Base-by-base conservation (phyloP, 805 yeast genomes). In the Lipomyces japonicus region DNA sequence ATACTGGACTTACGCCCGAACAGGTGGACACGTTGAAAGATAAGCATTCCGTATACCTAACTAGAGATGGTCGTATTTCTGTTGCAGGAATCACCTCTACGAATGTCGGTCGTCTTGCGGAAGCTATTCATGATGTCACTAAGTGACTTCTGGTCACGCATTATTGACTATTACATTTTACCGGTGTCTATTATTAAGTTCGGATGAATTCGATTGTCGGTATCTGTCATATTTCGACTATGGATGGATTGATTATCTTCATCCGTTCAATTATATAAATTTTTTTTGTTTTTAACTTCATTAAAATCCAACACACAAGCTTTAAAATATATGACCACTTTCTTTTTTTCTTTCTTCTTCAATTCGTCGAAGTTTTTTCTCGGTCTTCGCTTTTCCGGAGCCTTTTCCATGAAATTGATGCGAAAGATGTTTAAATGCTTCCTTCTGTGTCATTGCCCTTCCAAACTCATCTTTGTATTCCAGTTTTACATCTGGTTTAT, bases 41-140 rank as follows among this genome's bases (percentile, higher is more conserved):
- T 44, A 81, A 86, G 67, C 82, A 73, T 69, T 80, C 86, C 16
- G 83, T 91, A 35, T 91, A 91, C 68, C 79, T 93, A 61, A 88
- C 96, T 25, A 76, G 80, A 55, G 93, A 89, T 68, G 97, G 97
- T 34, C 82, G 98, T 66, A 80, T 91, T 66, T 84, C 95, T 45
- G 80, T 91, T 64, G 86, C 95, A 37, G 97, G 97, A 34, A 75
- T 93, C 61, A 88, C 86, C 68, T 79, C 83, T 42, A 69, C 71
- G 49, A 91, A 91, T 66, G 90, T 91, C 50, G 44, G 48, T 2
- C 64, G 70, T 45, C 64, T 71, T 4, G 73, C 75, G 46, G 65
- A 68, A 58, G 63, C 71, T 50, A 68, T 71, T 50, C 61, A 69
- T 58, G 59, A 56, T 32, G 74, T 71, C 26, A 51, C 68, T 28